Evolutionary conservation across 2,329 filamentous ascomycete genomes (phyloP), one percentile per base, ranked within the genome.

Genomic region (Metarhizium brunneum): DNA sequence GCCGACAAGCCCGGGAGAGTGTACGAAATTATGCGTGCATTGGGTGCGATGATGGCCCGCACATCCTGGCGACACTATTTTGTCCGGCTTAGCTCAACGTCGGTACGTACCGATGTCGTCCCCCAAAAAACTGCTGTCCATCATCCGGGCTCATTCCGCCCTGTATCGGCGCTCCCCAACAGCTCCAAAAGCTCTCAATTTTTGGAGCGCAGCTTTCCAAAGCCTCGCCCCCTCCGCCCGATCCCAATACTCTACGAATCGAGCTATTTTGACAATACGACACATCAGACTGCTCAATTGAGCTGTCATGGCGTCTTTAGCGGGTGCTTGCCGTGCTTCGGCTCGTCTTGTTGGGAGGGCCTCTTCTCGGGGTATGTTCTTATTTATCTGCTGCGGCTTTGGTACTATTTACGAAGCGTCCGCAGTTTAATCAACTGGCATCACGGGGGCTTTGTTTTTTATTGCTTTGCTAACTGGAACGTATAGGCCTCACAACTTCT

Each of bases 281-380:
- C 7, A 25, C 49, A 7, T 32, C 49, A 25, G 47, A 51, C 13
- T 36, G 48, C 55, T 48, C 50, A 64, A 66, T 67, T 60, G 63
- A 60, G 59, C 59, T 63, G 58, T 65, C 64, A 88, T 88, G 85
- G 84, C 85, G 69, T 86, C 84, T 65, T 74, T 88, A 67, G 78
- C 79, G 68, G 75, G 80, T 68, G 82, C 79, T 67, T 85, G 80
- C 71, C 83, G 84, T 66, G 71, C 83, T 62, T 86, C 85, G 60
- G 78, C 79, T 63, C 79, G 85, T 65, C 73, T 84, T 67, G 78
- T 79, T 51, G 70, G 76, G 62, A 64, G 67, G 75, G 78, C 74
- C 62, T 66, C 77, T 60, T 69, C 74, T 64, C 77, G 85, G 80
- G 79, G 84, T 87, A 73, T 65, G 78, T 69, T 50, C 42, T 47